A percentile compares a stretch with the other conserved stretches of the same genome.
phyloP scores from a whole-genome alignment of 2,329 filamentous ascomycete genomes.

The Microascus cirrosus region DNA sequence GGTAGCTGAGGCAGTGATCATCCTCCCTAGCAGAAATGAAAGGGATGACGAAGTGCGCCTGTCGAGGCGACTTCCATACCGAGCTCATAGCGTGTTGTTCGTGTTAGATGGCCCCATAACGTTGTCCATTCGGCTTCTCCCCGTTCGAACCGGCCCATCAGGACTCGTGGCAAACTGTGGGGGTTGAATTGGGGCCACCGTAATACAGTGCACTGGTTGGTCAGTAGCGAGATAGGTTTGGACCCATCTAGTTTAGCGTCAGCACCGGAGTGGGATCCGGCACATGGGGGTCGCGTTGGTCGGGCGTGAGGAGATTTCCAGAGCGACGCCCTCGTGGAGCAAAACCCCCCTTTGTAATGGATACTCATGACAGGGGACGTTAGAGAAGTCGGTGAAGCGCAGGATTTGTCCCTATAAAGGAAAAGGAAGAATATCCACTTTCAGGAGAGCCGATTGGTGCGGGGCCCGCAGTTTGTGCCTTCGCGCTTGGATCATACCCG shows the following conservation, averaged over 20 bases:
- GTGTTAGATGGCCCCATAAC: not conserved
- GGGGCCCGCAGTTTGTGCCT: not conserved
- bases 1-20: not conserved
- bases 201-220: not conserved
- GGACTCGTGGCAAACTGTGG: conserved; percentile 1
- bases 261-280: not conserved
- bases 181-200: not conserved
- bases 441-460: not conserved
- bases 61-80: not conserved
- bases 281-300: not conserved
- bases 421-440: not conserved
- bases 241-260: not conserved
- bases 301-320: not conserved
- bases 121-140: conserved; percentile 3
- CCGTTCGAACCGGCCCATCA: not conserved
- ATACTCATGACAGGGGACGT: not conserved
- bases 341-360: not conserved
- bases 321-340: not conserved
- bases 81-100: not conserved
- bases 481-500: not conserved
- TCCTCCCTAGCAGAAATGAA: not conserved
- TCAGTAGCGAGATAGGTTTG: not conserved
- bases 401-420: not conserved
- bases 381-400: not conserved
- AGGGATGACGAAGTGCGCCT: not conserved